A percentile compares a stretch with the other conserved stretches of the same genome.
Conservation (phyloP, 2,329 filamentous ascomycete species). For the Pseudogymnoascus sp. region DNA sequence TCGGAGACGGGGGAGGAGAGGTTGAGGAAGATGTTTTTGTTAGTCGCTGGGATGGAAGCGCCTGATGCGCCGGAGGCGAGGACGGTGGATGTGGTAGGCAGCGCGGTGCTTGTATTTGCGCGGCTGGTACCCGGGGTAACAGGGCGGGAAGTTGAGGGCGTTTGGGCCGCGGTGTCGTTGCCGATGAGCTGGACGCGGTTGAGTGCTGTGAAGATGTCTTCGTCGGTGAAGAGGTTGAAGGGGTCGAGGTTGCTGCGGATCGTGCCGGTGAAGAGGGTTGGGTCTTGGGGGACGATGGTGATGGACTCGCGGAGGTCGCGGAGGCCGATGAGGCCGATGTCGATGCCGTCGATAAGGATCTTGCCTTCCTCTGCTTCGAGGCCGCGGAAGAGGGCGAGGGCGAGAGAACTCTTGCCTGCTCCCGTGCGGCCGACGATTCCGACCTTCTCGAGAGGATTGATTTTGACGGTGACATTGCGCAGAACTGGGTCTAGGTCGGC, state of each 20-base stretch:
- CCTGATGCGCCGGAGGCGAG: constrained; percentile 22
- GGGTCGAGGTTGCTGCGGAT: constrained; percentile 90
- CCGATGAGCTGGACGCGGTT: constrained; percentile 83
- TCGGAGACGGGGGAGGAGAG: constrained; percentile 77
- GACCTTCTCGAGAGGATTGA: constrained; percentile 80
- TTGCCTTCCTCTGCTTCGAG: constrained; percentile 84
- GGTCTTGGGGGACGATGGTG: constrained; percentile 96
- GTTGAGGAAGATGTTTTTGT: constrained; percentile 93
- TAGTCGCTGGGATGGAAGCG: constrained; percentile 46
- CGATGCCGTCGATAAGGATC: constrained; percentile 85
- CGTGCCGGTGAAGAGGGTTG: constrained; percentile 86
- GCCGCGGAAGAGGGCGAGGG: constrained; percentile 85
- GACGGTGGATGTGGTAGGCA: constrained; percentile 27
- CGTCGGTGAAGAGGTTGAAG: constrained; percentile 80
- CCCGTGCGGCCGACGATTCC: constrained; percentile 94
- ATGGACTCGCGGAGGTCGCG: constrained; percentile 87
- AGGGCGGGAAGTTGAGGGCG: constrained; percentile 26
- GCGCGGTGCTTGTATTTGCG: constrained; percentile 16
- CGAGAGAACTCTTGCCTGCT: constrained; percentile 92
- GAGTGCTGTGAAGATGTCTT: constrained; percentile 80
- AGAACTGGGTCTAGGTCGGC: constrained; percentile 81
- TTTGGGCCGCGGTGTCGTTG: constrained; percentile 23
- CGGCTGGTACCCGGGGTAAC: constrained; percentile 13
- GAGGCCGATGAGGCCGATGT: constrained; percentile 84
- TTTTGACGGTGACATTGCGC: constrained; percentile 75